Evolutionary conservation across 1,284 basidiomycete genomes (phyloP), one percentile per base, ranked within the genome.

Genomic region (Thecaphora thlaspeos): DNA sequence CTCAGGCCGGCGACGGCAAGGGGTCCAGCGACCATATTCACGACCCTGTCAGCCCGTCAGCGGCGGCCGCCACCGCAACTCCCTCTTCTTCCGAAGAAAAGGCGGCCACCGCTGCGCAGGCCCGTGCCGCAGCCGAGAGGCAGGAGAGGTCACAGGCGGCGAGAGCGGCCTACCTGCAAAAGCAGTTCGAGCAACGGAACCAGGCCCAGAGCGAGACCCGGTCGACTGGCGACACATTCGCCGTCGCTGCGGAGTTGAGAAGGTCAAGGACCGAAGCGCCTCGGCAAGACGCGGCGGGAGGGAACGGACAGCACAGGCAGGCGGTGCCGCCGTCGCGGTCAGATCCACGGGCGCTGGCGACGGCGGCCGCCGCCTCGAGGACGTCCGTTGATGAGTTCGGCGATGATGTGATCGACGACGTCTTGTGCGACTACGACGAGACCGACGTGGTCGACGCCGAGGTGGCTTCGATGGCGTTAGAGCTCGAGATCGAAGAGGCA

Each of bases 401-500:
- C 19, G 57, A 55, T 4, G 58, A 61, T 24, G 32, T 41, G 3
- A 38, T 66, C 12, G 45, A 43, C 45, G 59, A 56, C 18, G 59
- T 48, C 18, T 41, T 66, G 0, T 55, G 48, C 17, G 43, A 30
- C 3, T 61, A 61, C 50, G 63, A 66, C 41, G 63, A 66, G 22
- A 53, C 58, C 1, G 51, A 54, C 26, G 44, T 51, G 46, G 55
- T 43, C 39, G 62, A 61, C 15, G 57, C 62, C 3, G 62, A 65
- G 39, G 62, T 55, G 1, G 58, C 55, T 1, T 52, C 51, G 18
- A 55, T 50, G 22, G 58, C 55, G 37, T 47, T 61, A 41, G 58
- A 66, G 45, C 52, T 66, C 55, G 55, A 66, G 47, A 60, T 60
- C 23, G 51, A 57, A 19, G 30, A 48, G 15, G 48, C 38, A 14